A percentile compares a stretch with the other conserved stretches of the same genome.
phyloP scores from a whole-genome alignment of 2,329 filamentous ascomycete genomes.

The Colletotrichum acutatum region DNA sequence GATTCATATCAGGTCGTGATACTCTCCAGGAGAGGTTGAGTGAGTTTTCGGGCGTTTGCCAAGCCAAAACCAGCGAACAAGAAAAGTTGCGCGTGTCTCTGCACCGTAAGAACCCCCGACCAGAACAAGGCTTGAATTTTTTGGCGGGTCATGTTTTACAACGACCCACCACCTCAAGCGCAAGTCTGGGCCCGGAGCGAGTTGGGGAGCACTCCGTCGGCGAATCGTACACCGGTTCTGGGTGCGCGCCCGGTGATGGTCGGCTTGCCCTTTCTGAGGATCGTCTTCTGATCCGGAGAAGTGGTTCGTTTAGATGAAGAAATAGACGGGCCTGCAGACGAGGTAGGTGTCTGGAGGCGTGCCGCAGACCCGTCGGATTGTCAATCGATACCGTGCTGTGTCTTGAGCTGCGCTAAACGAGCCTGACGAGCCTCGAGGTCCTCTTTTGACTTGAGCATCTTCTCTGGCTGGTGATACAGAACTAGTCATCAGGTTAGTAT shows the following conservation, averaged over 20 bases:
- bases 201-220: conserved; percentile 50
- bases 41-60: conserved; percentile 35
- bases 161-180: conserved; percentile 45
- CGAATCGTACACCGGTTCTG: conserved; percentile 54
- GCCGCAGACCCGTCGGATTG: conserved; percentile 77
- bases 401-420: conserved; percentile 98
- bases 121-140: conserved; percentile 32
- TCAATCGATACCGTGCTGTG: conserved; percentile 99
- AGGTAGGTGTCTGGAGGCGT: conserved; percentile 54
- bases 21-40: conserved; percentile 36
- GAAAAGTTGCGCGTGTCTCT: conserved; percentile 25
- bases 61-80: conserved; percentile 35
- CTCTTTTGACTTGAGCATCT: conserved; percentile 85
- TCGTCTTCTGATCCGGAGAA: conserved; percentile 54
- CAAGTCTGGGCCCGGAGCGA: conserved; percentile 45
- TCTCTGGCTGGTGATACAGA: conserved; percentile 73
- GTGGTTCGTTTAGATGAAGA: conserved; percentile 51
- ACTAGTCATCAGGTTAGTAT: conserved; percentile 50
- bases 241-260: conserved; percentile 51
- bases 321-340: conserved; percentile 71
- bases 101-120: conserved; percentile 23
- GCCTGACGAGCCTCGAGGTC: conserved; percentile 94
- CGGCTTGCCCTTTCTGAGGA: conserved; percentile 55
- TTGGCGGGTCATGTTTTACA: conserved; percentile 31
- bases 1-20: conserved; percentile 37